A percentile compares a stretch with the other conserved stretches of the same genome.
Evolutionary conservation across 2,329 filamentous ascomycete species (phyloP).

Genomic region (Nemania sp.): DNA sequence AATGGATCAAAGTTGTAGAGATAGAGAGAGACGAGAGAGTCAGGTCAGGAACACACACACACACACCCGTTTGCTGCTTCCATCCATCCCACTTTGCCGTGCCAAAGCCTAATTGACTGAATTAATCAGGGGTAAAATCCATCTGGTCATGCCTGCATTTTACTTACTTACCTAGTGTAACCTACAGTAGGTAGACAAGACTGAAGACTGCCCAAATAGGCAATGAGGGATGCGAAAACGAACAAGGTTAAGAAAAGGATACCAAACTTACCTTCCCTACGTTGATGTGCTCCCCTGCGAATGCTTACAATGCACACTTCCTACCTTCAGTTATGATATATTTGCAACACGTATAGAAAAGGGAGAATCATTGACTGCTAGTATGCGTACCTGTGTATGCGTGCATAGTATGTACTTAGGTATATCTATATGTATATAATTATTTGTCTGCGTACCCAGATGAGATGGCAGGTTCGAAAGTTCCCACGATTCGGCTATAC

Average conservation of each 20-base stretch:
- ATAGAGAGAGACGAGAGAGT: too few species aligned
- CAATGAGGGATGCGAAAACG: constrained; percentile 2
- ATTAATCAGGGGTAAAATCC: constrained; percentile 32
- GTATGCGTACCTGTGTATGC: neutral
- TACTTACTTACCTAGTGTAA: constrained; percentile 2
- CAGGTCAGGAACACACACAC: constrained; percentile 23
- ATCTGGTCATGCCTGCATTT: constrained; percentile 9
- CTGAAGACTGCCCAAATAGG: neutral
- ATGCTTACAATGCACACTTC: neutral
- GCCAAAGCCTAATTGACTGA: constrained; percentile 18
- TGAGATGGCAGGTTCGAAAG: too few species aligned
- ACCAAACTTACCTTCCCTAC: neutral
- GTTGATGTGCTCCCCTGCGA: constrained; percentile 2
- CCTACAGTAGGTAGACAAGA: constrained; percentile 2
- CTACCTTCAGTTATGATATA: too few species aligned
- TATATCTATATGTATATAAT: too few species aligned
- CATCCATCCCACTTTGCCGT: constrained; percentile 29
- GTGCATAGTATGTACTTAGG: too few species aligned
- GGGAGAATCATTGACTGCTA: neutral
- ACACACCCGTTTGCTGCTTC: neutral
- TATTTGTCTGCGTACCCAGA: too few species aligned
- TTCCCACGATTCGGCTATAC: constrained; percentile 1
- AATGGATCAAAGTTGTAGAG: constrained; percentile 14
- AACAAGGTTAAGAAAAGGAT: neutral
- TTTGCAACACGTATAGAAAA: too few species aligned